Evolutionary conservation across 495 filamentous ascomycete genomes (phyloP).

Genomic region (Talaromyces nanjingensis): DNA sequence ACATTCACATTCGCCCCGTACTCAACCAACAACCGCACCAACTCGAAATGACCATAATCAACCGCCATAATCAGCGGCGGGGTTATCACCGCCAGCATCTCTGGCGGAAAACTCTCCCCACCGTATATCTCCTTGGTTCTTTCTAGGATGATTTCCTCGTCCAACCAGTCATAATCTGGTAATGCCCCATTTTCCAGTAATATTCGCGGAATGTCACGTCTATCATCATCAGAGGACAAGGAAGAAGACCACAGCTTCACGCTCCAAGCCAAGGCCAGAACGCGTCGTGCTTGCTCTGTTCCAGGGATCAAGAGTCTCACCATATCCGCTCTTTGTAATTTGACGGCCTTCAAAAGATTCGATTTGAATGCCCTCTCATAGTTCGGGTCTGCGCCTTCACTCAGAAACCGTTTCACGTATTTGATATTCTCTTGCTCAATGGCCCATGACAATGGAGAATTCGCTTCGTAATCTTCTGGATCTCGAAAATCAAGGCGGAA

Average conservation of each 20-base stretch:
- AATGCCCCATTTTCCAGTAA: neutral
- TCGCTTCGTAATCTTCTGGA: neutral
- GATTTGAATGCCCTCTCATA: neutral
- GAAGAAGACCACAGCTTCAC: neutral
- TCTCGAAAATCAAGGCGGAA: neutral
- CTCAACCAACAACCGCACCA: neutral
- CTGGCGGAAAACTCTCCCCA: neutral
- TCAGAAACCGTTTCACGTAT: neutral
- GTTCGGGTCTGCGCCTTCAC: neutral
- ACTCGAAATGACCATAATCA: neutral
- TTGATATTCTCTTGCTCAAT: neutral
- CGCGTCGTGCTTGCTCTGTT: neutral
- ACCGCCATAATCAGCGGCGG: neutral
- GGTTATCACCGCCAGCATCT: neutral
- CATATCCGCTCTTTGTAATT: neutral
- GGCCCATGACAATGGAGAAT: neutral
- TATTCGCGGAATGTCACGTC: neutral
- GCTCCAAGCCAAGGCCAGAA: neutral
- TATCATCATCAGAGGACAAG: neutral
- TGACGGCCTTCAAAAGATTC: neutral
- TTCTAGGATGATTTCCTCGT: neutral
- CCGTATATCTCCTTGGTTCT: neutral
- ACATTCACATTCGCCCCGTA: neutral
- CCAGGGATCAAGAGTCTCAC: neutral
- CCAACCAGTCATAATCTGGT: neutral